Evolutionary conservation across 768 basidiomycete genomes (phyloP).

Genomic region (Termitomyces sp.): DNA sequence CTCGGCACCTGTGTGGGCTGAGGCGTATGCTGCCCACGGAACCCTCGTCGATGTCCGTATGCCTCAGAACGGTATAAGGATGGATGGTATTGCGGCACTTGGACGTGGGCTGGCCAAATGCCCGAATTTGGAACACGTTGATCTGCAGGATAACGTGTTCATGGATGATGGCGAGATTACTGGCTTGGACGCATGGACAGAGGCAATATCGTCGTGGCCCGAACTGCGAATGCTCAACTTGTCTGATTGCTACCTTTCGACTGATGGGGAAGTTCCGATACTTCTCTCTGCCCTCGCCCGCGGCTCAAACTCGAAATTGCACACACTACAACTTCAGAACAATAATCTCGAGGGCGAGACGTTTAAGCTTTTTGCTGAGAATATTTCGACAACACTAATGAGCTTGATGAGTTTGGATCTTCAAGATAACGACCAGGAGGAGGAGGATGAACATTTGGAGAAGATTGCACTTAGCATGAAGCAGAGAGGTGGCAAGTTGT

Average conservation of each 20-base stretch:
- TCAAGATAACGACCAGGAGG: constrained; percentile 88
- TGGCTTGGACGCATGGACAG: constrained; percentile 55
- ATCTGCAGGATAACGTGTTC: constrained; percentile 91
- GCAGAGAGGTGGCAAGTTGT: constrained; percentile 61
- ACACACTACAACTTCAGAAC: constrained; percentile 81
- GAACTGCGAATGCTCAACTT: constrained; percentile 76
- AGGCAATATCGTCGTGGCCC: constrained; percentile 65
- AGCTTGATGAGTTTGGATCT: constrained; percentile 69
- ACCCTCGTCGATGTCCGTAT: constrained; percentile 82
- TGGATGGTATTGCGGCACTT: constrained; percentile 81
- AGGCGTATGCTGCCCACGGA: constrained; percentile 82
- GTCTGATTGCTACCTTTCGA: constrained; percentile 85
- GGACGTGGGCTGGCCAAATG: constrained; percentile 71
- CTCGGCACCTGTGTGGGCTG: constrained; percentile 76
- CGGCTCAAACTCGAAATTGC: constrained; percentile 72
- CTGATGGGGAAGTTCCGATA: constrained; percentile 72
- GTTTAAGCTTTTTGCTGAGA: constrained; percentile 61
- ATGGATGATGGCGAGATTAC: constrained; percentile 49
- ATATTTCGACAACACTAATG: constrained; percentile 54
- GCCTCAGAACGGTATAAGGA: constrained; percentile 97
- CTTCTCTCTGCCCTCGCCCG: constrained; percentile 54
- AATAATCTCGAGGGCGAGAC: constrained; percentile 79
- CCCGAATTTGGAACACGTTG: constrained; percentile 64
- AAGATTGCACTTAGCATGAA: constrained; percentile 50
- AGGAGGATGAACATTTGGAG: constrained; percentile 61